phyloP scores from a whole-genome alignment of 495 filamentous ascomycete species.

The Hypoxylon perforatum region DNA sequence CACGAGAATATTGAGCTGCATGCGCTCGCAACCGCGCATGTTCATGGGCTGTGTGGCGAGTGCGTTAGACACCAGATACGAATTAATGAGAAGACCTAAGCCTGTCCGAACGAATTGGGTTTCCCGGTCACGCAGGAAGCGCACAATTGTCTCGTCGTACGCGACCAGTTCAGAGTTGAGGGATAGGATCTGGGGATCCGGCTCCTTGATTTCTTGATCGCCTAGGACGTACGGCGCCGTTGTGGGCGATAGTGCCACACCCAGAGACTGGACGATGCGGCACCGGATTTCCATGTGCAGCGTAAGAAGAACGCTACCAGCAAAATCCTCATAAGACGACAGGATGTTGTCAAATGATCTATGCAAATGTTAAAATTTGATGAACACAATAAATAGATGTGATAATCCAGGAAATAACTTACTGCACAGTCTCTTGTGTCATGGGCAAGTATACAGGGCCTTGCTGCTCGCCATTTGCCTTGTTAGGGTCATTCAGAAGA shows the following conservation, averaged over 20 bases:
- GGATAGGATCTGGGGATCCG: slow-evolving; percentile 78
- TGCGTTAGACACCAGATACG: slow-evolving; percentile 73
- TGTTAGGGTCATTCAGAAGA: slow-evolving; percentile 69
- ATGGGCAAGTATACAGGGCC: slow-evolving; percentile 85
- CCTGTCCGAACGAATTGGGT: slow-evolving; percentile 77
- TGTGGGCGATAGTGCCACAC: slow-evolving; percentile 64
- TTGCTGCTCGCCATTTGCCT: slow-evolving; percentile 55
- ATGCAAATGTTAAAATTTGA: slow-evolving; percentile 34
- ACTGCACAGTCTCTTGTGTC: slow-evolving; percentile 83
- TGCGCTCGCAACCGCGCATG: slow-evolving; percentile 75
- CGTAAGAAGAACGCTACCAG: slow-evolving; percentile 78
- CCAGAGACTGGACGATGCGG: slow-evolving; percentile 76
- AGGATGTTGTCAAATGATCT: slow-evolving; percentile 90
- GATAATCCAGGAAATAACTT: slow-evolving; percentile 48
- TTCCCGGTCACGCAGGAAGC: slow-evolving; percentile 74
- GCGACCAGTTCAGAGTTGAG: slow-evolving; percentile 83
- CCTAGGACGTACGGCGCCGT: slow-evolving; percentile 77
- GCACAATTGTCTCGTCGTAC: slow-evolving; percentile 82
- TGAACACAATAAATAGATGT: slow-evolving; percentile 1
- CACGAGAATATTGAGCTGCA: slow-evolving; percentile 92
- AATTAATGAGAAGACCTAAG: slow-evolving; percentile 76
- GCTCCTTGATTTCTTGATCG: slow-evolving; percentile 78
- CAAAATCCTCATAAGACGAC: slow-evolving; percentile 80
- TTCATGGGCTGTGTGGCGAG: slow-evolving; percentile 76
- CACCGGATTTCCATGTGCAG: slow-evolving; percentile 89